Evolutionary conservation across 2,329 filamentous ascomycete species (phyloP).

Genomic region (Ceratocystis papillata): DNA sequence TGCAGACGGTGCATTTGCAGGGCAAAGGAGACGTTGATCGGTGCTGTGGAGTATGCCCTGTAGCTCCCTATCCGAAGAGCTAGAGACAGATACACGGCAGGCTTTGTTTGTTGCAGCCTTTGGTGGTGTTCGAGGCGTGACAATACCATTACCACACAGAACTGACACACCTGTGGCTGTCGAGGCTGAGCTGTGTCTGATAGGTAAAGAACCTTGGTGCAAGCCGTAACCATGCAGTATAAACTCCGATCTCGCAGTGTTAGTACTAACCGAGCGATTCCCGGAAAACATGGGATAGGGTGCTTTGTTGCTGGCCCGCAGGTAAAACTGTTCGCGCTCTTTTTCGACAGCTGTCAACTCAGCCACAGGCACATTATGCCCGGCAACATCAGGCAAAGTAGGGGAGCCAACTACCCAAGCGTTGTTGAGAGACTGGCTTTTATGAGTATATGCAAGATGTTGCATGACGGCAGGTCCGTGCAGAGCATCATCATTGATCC

Average conservation of each 20-base stretch:
- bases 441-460: not conserved
- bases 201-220: not conserved
- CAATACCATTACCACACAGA: not conserved
- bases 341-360: slow-evolving; percentile 8
- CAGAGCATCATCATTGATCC: slow-evolving; percentile 20
- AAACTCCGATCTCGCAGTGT: not conserved
- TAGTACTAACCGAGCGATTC: not conserved
- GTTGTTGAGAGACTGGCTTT: not conserved
- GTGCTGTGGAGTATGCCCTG: slow-evolving; percentile 44
- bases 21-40: slow-evolving; percentile 37
- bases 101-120: not conserved
- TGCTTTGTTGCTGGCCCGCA: slow-evolving; percentile 1
- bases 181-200: not conserved
- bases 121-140: slow-evolving; percentile 12
- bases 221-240: slow-evolving; percentile 7
- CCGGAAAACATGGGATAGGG: slow-evolving; percentile 22
- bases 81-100: not conserved
- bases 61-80: slow-evolving; percentile 38
- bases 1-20: slow-evolving; percentile 12
- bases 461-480: slow-evolving; percentile 9
- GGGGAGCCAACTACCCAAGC: slow-evolving; percentile 18
- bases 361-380: not conserved
- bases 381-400: slow-evolving; percentile 18
- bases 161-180: not conserved
- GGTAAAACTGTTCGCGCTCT: slow-evolving; percentile 21